These are phyloP conservation scores for Leccinum broughii DNA, from an alignment of 768 basidiomycete genomes.

Conservation along the genomic window DNA sequence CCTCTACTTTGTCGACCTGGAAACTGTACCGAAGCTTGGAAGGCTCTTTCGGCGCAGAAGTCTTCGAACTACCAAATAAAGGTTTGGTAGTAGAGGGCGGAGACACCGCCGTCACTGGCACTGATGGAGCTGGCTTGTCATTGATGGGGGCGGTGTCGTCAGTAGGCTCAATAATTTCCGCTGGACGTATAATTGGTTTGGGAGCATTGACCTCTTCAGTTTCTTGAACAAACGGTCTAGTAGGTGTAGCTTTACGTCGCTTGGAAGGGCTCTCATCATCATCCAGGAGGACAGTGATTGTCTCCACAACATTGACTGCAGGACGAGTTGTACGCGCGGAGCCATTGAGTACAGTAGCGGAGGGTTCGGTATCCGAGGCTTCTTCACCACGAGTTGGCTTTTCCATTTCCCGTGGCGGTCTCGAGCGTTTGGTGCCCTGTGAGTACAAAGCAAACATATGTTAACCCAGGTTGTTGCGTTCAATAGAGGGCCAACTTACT, in stretches of 20 bases:
- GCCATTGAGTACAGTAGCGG: constrained; percentile 19
- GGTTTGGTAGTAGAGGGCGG: constrained; percentile 26
- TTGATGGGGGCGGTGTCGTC: constrained; percentile 25
- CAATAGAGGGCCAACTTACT: constrained; percentile 38
- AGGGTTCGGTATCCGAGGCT: constrained; percentile 10
- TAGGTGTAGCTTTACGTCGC: constrained; percentile 44
- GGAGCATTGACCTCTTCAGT: constrained; percentile 33
- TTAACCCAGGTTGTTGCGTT: constrained; percentile 5
- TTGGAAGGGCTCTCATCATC: constrained; percentile 45
- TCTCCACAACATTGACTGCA: constrained; percentile 28
- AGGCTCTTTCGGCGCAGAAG: constrained; percentile 68
- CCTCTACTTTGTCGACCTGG: constrained; percentile 52
- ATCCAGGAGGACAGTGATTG: constrained; percentile 40
- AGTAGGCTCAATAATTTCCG: constrained; percentile 42
- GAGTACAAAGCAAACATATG: constrained; percentile 6
- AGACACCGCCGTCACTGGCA: constrained; percentile 12
- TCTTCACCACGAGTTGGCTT: constrained; percentile 26
- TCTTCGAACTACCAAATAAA: constrained; percentile 38
- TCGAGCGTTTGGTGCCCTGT: constrained; percentile 76
- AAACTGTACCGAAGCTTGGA: constrained; percentile 78
- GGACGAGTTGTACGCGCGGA: constrained; percentile 4
- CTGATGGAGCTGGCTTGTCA: constrained; percentile 13
- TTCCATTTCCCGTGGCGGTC: constrained; percentile 62
- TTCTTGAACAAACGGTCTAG: constrained; percentile 26
- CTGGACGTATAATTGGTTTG: constrained; percentile 27